Conservation (phyloP, 768 basidiomycete genomes). For the Lenzites betulinus region DNA sequence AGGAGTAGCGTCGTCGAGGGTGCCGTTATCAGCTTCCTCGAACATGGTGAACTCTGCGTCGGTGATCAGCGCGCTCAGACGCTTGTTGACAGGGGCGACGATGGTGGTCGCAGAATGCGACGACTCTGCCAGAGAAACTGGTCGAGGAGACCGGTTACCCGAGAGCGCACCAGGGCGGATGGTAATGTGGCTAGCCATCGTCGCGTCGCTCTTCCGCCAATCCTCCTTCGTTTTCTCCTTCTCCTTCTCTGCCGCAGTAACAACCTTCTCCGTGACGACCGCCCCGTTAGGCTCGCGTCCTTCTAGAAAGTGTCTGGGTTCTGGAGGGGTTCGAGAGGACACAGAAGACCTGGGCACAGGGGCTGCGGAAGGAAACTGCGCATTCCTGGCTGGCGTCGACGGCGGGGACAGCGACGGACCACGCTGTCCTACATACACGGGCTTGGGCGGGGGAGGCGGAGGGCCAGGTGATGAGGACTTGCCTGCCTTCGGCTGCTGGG, state of each 20-base stretch:
- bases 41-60: slow-evolving; percentile 69
- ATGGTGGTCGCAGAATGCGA: slow-evolving; percentile 74
- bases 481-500: slow-evolving; percentile 9
- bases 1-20: slow-evolving; percentile 17
- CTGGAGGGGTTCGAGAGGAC: slow-evolving; percentile 53
- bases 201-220: slow-evolving; percentile 83
- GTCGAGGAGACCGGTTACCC: slow-evolving; percentile 52
- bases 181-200: slow-evolving; percentile 69
- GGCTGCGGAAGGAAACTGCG: slow-evolving; percentile 49
- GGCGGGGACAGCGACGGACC: slow-evolving; percentile 8
- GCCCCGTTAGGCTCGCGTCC: background rate
- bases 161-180: slow-evolving; percentile 54
- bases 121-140: slow-evolving; percentile 79
- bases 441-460: slow-evolving; percentile 36
- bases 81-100: slow-evolving; percentile 59
- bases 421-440: background rate
- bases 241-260: slow-evolving; percentile 13
- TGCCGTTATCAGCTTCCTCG: slow-evolving; percentile 54
- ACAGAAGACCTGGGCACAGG: slow-evolving; percentile 41
- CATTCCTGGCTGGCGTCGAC: slow-evolving; percentile 11
- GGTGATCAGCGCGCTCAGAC: slow-evolving; percentile 66
- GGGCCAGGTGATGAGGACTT: slow-evolving; percentile 28
- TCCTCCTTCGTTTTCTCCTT: slow-evolving; percentile 58
- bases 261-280: background rate
- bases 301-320: slow-evolving; percentile 10